Percentiles rank a stretch among this genome's conserved stretches.
phyloP scores from a whole-genome alignment of 2,329 filamentous ascomycete species.

The Coniochaeta prunicola region DNA sequence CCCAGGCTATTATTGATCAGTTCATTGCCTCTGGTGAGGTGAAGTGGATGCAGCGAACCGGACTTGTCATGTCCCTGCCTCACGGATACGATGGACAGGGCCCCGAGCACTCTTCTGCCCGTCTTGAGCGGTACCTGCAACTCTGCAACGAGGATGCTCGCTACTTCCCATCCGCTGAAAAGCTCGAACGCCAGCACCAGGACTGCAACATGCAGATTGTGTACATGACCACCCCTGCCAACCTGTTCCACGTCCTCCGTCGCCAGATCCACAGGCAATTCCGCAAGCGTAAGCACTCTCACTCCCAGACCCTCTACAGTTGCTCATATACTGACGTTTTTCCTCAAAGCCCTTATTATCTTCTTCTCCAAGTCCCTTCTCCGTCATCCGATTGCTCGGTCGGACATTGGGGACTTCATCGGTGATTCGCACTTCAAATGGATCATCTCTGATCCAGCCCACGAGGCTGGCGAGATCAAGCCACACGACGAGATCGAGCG shows the following conservation, averaged over 20 bases:
- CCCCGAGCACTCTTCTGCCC: slow-evolving; percentile 94
- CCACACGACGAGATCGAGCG: slow-evolving; percentile 82
- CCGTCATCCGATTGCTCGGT: slow-evolving; percentile 87
- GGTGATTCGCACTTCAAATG: slow-evolving; percentile 91
- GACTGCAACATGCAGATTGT: slow-evolving; percentile 99
- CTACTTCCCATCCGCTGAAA: slow-evolving; percentile 80
- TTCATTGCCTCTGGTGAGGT: slow-evolving; percentile 96
- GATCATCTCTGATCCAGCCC: slow-evolving; percentile 88
- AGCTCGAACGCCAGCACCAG: slow-evolving; percentile 94
- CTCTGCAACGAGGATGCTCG: slow-evolving; percentile 96
- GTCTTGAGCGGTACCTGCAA: slow-evolving; percentile 95
- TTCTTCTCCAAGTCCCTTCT: slow-evolving; percentile 99
- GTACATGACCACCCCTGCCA: slow-evolving; percentile 93
- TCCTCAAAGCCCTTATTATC: slow-evolving; percentile 70
- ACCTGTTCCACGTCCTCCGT: slow-evolving; percentile 92
- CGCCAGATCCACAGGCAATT: slow-evolving; percentile 99
- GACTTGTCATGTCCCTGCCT: slow-evolving; percentile 90
- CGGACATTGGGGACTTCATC: slow-evolving; percentile 82
- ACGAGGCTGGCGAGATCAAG: slow-evolving; percentile 68
- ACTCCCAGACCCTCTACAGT: slow-evolving; percentile 5
- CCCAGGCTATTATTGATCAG: slow-evolving; percentile 97
- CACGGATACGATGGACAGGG: slow-evolving; percentile 98
- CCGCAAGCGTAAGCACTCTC: slow-evolving; percentile 76
- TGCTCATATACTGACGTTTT: slow-evolving; percentile 9
- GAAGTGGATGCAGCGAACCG: slow-evolving; percentile 98